Base-by-base conservation (phyloP, 2,329 filamentous ascomycete species). In the Ambrosiella xylebori region DNA sequence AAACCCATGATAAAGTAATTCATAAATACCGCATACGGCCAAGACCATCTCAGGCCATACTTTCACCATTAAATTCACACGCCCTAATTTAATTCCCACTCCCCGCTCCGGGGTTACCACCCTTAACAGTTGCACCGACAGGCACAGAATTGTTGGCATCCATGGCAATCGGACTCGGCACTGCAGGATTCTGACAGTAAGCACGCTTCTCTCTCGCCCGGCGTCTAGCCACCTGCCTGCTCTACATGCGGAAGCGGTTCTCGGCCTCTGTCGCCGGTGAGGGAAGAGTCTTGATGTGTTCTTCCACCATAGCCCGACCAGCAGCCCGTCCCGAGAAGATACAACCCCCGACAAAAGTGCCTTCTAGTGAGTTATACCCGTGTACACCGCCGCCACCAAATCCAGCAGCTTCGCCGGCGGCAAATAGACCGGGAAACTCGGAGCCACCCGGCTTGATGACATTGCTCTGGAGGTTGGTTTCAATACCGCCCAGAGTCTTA, bases 351-450 rank as follows among this genome's bases (percentile, higher is more conserved):
- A 82, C 63, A 64, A 82, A 82, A 0, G 79, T 82, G 0, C 80
- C 79, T 65, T 82, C 79, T 40, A 82, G 73, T 1, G 79, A 76
- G 63, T 71, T 80, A 63, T 82, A 82, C 0, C 79, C 80, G 62
- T 82, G 80, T 0, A 82, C 76, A 13, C 80, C 79, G 1, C 79
- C 79, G 1, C 80, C 79, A 0, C 79, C 79, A 59, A 82, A 82
- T 0, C 79, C 79, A 0, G 79, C 78, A 1, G 70, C 77, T 64
- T 82, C 79, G 5, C 79, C 79, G 0, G 79, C 79, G 0, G 79
- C 78, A 58, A 81, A 82, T 12, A 82, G 63, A 0, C 78, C 78
- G 0, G 74, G 70, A 63, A 82, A 81, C 0, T 65, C 62, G 7
- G 64, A 67, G 8, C 69, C 69, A 5, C 78, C 78, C 1, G 68